Conservation (phyloP, 2,329 filamentous ascomycete species). For the Calonectria pauciramosa region DNA sequence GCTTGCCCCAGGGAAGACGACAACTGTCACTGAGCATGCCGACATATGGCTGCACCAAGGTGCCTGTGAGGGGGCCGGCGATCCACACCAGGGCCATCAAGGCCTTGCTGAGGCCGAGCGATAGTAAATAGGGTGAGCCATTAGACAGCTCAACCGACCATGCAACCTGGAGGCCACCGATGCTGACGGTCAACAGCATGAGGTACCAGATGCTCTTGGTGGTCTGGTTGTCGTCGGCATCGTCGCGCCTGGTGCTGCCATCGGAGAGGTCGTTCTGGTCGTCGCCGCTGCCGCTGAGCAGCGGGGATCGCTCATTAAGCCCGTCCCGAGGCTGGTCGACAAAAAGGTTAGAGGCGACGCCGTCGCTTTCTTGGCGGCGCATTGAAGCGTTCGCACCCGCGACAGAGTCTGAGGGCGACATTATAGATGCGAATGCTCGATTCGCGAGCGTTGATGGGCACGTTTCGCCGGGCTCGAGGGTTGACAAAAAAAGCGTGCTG, state of each 20-base stretch:
- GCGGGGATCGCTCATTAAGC: slow-evolving; percentile 49
- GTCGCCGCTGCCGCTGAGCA: slow-evolving; percentile 40
- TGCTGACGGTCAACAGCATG: slow-evolving; percentile 85
- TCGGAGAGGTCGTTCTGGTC: slow-evolving; percentile 24
- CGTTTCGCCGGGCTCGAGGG: slow-evolving; percentile 6
- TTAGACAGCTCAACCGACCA: slow-evolving; percentile 97
- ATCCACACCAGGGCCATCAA: slow-evolving; percentile 89
- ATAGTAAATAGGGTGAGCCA: slow-evolving; percentile 87
- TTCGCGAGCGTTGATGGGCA: slow-evolving; percentile 12
- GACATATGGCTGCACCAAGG: slow-evolving; percentile 85
- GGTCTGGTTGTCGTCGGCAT: slow-evolving; percentile 60
- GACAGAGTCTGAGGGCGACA: slow-evolving; percentile 27
- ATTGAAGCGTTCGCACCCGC: slow-evolving; percentile 18
- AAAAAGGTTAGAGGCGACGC: slow-evolving; percentile 26
- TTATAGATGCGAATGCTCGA: slow-evolving; percentile 29
- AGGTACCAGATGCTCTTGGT: slow-evolving; percentile 90
- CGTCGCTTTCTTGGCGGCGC: slow-evolving; percentile 23
- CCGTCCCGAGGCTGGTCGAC: slow-evolving; percentile 35
- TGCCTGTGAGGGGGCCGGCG: slow-evolving; percentile 82
- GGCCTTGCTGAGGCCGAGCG: slow-evolving; percentile 85
- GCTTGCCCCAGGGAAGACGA: slow-evolving; percentile 79
- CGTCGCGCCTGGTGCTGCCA: slow-evolving; percentile 4
- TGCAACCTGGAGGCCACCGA: slow-evolving; percentile 91
- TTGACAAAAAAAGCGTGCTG: slow-evolving; percentile 17
- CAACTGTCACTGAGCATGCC: slow-evolving; percentile 87